Evolutionary conservation across 139 green algal genomes (phyloP), one percentile per base, ranked within the genome.

Genomic region (Axilococcus clingmanii): DNA sequence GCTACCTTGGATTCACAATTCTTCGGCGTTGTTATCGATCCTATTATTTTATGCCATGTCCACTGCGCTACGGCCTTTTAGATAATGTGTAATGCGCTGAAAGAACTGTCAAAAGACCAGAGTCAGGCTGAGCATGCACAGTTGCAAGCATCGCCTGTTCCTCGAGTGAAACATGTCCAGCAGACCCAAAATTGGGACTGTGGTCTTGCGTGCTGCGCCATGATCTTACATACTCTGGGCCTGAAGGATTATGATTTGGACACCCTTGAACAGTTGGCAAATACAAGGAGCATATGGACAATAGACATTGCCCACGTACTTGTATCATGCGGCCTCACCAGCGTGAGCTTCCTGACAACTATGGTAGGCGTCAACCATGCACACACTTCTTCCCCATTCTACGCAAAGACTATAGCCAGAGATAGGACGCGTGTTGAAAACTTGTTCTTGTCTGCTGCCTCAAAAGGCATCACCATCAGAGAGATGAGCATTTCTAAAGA

Each of bases 131-230:
- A 9, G 12, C 12, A 9, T 17, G 12, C 12, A 38, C 33, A 12
- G 12, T 12, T 12, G 9, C 33, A 17, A 9, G 9, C 33, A 38
- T 38, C 33, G 9, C 12, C 33, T 12, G 9, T 38, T 17, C 9
- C 12, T 9, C 33, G 9, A 12, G 33, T 38, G 33, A 12, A 17
- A 12, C 9, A 9, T 38, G 33, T 38, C 12, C 33, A 38, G 33
- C 33, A 38, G 33, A 9, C 9, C 12, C 33, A 38, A 12, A 38
- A 7, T 28, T 47, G 48, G 48, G 48, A 57, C 11, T 57, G 48
- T 40, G 48, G 48, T 12, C 27, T 57, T 27, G 48, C 48, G 5
- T 57, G 48, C 41, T 25, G 12, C 40, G 23, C 48, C 1, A 57
- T 57, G 48, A 28, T 40, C 1, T 40, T 57, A 22, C n/a, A 7